Evolutionary conservation across 305 asterid genomes (phyloP).

Genomic region (Euphrasia arctica): DNA sequence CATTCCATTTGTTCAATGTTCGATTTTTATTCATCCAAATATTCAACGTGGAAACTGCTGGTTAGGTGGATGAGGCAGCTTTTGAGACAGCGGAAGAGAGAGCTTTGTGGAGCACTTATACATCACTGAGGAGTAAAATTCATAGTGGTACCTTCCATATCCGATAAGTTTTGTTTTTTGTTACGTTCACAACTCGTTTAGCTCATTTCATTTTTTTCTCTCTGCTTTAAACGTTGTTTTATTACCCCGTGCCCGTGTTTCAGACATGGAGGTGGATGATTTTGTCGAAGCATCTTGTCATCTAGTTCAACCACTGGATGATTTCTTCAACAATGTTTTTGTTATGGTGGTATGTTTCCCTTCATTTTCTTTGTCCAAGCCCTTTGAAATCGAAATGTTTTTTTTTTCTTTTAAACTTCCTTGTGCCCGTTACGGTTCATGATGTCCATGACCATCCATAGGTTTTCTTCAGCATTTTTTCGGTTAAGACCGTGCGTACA

Average conservation of each 20-base stretch:
- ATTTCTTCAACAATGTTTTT: constrained; percentile 80
- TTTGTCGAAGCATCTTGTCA: constrained; percentile 65
- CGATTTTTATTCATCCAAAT: constrained; percentile 11
- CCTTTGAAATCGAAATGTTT: too few species aligned
- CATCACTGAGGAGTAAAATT: constrained; percentile 63
- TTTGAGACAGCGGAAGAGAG: constrained; percentile 78
- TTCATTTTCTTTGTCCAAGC: too few species aligned
- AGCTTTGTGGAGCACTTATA: constrained; percentile 74
- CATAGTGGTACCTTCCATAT: constrained; percentile 50
- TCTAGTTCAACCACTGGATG: constrained; percentile 76
- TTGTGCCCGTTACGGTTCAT: too few species aligned
- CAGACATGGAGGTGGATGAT: constrained; percentile 92
- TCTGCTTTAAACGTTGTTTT: neutral
- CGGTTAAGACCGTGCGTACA: too few species aligned
- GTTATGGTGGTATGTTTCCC: constrained; percentile 88
- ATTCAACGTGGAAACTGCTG: constrained; percentile 21
- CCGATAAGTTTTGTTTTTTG: constrained; percentile 13
- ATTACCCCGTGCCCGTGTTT: constrained; percentile 18
- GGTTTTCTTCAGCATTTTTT: neutral
- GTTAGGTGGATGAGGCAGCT: constrained; percentile 82
- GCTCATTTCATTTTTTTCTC: too few species aligned
- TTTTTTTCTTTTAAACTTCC: too few species aligned
- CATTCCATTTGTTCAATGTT: neutral
- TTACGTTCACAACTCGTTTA: constrained; percentile 2
- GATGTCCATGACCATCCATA: neutral